A percentile compares a stretch with the other conserved stretches of the same genome.
Conservation (phyloP, 1,284 basidiomycete genomes). For the Ganoderma sp. region DNA sequence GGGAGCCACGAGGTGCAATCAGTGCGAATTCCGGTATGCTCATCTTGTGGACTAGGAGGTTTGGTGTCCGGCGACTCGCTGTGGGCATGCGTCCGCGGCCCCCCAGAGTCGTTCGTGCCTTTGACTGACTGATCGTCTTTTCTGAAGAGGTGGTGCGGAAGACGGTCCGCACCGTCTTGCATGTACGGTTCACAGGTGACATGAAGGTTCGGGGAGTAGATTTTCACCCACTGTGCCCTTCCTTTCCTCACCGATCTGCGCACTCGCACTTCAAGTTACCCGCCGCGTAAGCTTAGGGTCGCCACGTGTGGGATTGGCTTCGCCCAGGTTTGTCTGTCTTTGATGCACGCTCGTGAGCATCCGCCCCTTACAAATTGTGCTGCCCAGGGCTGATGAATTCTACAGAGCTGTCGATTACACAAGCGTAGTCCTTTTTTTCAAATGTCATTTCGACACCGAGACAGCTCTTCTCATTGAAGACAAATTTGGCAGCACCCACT, state of each 20-base stretch:
- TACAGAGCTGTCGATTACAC: neutral
- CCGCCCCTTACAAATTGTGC: neutral
- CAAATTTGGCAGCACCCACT: neutral
- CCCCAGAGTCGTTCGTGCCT: neutral
- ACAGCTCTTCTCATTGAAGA: neutral
- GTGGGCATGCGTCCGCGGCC: neutral
- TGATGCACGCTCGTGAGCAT: neutral
- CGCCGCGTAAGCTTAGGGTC: neutral
- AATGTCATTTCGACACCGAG: neutral
- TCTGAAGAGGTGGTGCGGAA: neutral
- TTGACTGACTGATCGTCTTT: neutral
- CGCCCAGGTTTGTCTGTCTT: neutral
- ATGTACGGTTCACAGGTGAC: neutral
- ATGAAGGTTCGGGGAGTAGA: neutral
- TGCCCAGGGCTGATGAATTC: neutral
- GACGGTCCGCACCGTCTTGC: neutral
- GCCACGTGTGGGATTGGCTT: neutral
- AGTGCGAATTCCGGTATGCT: neutral
- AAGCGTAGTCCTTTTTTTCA: too few species aligned
- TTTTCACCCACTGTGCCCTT: neutral
- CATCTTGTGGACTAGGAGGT: neutral
- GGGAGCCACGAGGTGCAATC: neutral
- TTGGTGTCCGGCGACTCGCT: conserved; percentile 1
- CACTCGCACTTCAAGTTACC: neutral
- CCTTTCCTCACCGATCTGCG: neutral